A percentile compares a stretch with the other conserved stretches of the same genome.
These are phyloP conservation scores for Coelastrella sp. DNA, from an alignment of 139 green algal genomes.

Conservation along the genomic window DNA sequence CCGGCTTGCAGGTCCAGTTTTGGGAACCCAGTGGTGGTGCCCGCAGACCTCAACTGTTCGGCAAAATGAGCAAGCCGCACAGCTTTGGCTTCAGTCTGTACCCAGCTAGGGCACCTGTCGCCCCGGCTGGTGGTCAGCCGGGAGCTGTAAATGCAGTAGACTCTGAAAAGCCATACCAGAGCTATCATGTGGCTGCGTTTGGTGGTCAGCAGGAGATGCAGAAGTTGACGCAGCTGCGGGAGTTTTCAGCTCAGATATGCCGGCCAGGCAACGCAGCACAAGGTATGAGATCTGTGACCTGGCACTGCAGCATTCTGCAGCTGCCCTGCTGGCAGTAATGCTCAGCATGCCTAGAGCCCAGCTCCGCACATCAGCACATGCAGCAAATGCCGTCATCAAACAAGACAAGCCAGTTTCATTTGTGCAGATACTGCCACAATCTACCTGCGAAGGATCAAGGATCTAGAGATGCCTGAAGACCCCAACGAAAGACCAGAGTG, in stretches of 20 bases:
- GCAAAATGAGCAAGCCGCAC: slow-evolving; percentile 22
- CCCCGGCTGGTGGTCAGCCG: neutral
- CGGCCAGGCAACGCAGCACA: neutral
- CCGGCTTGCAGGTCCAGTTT: slow-evolving; percentile 36
- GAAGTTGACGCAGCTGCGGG: neutral
- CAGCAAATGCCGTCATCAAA: neutral
- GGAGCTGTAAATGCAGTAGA: neutral
- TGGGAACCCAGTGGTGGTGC: slow-evolving; percentile 28
- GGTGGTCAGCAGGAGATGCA: neutral
- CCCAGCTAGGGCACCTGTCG: neutral
- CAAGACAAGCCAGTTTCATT: neutral
- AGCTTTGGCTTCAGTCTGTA: slow-evolving; percentile 34
- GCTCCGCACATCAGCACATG: too few species aligned
- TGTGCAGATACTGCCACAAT: neutral
- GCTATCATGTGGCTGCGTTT: neutral
- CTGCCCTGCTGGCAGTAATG: neutral
- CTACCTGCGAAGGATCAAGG: slow-evolving; percentile 26
- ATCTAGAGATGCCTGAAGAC: slow-evolving; percentile 4
- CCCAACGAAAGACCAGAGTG: neutral
- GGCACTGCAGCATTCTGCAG: neutral
- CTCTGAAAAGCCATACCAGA: slow-evolving; percentile 1
- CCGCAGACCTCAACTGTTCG: slow-evolving; percentile 30
- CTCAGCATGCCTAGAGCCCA: neutral
- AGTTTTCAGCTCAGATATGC: neutral
- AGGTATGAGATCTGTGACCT: neutral